Percentiles rank a stretch among this genome's conserved stretches.
phyloP scores from a whole-genome alignment of 2,329 filamentous ascomycete genomes.

The Colletotrichum costaricense region DNA sequence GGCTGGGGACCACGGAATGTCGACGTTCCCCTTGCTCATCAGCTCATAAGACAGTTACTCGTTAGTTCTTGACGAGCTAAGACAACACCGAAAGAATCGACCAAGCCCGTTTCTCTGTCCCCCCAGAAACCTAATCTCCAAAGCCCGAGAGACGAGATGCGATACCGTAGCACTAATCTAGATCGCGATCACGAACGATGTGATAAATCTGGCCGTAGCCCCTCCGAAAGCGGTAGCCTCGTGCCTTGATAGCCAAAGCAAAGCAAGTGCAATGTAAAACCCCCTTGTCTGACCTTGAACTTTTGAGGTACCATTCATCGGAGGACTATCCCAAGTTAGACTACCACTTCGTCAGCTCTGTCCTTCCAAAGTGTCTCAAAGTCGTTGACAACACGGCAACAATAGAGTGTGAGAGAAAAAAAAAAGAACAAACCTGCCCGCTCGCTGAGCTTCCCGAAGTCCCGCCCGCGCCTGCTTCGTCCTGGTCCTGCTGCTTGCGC shows the following conservation, averaged over 20 bases:
- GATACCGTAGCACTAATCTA: neutral
- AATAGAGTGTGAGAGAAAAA: neutral
- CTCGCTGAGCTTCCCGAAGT: neutral
- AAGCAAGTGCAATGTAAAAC: neutral
- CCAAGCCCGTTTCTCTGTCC: neutral
- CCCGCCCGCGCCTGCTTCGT: neutral
- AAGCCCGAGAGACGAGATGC: neutral
- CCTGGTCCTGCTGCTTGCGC: neutral
- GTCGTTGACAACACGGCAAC: neutral
- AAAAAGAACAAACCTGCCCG: neutral
- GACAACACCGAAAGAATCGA: neutral
- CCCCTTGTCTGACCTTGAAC: neutral
- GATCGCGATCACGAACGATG: conserved; percentile 25
- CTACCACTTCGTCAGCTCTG: conserved; percentile 28
- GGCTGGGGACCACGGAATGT: neutral
- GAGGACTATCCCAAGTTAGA: conserved; percentile 29
- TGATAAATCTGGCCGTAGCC: conserved; percentile 29
- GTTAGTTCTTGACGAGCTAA: conserved; percentile 3
- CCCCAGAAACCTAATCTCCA: conserved; percentile 5
- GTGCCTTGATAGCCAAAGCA: neutral
- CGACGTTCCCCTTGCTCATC: conserved; percentile 4
- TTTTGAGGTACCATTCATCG: neutral
- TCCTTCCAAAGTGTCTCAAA: conserved; percentile 13
- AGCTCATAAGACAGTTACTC: conserved; percentile 9
- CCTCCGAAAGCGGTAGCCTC: neutral